phyloP scores from a whole-genome alignment of 179 eudicot species.

The Vitellaria paradoxa region DNA sequence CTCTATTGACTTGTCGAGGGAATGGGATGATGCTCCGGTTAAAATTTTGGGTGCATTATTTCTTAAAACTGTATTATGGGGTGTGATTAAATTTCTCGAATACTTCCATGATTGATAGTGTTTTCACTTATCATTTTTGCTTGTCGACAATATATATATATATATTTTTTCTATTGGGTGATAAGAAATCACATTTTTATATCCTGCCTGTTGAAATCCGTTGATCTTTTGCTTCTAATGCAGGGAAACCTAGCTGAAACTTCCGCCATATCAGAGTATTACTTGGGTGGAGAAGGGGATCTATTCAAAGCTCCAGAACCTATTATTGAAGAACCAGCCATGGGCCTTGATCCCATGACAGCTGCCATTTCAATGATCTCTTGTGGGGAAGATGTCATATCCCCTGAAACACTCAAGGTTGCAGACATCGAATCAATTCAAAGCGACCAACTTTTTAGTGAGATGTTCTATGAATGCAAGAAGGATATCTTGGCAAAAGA shows the following conservation, averaged over 20 bases:
- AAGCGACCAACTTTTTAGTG: constrained; percentile 63
- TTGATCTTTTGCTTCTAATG: constrained; percentile 17
- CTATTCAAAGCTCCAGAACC: constrained; percentile 91
- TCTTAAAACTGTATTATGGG: neutral
- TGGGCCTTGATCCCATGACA: constrained; percentile 61
- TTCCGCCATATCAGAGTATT: constrained; percentile 68
- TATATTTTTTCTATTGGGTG: neutral
- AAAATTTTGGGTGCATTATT: neutral
- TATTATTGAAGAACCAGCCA: constrained; percentile 61
- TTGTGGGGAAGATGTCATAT: constrained; percentile 48
- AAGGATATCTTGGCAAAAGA: constrained; percentile 67
- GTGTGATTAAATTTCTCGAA: neutral
- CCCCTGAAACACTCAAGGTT: constrained; percentile 47
- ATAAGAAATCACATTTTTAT: too few relatives aligned
- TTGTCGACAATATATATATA: neutral
- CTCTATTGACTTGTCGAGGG: constrained; percentile 2
- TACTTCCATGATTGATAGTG: neutral
- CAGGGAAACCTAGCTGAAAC: constrained; percentile 47
- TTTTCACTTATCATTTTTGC: neutral
- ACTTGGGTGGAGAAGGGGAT: constrained; percentile 89
- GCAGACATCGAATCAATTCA: constrained; percentile 57
- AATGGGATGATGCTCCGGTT: neutral
- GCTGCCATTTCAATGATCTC: constrained; percentile 77
- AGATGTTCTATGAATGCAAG: constrained; percentile 71
- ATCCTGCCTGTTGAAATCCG: neutral